These are phyloP conservation scores for Phtheirospermum japonicum DNA, from an alignment of 257 asterid genomes.

Conservation along the genomic window DNA sequence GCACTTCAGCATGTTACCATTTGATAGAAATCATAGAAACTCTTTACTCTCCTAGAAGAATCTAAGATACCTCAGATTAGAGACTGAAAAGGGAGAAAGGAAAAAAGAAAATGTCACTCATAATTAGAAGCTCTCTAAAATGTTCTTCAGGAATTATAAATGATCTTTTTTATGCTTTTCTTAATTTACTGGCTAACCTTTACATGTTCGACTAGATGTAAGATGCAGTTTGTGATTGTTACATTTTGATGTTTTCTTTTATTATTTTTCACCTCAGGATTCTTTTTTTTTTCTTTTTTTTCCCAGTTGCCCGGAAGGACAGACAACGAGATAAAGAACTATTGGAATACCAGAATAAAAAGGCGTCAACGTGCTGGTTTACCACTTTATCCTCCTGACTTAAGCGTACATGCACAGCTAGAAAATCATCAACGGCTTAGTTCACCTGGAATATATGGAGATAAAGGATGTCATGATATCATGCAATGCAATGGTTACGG, in stretches of 20 bases:
- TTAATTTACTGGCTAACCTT: conserved; percentile 6
- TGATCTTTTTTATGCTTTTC: conserved; percentile 13
- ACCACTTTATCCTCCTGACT: conserved; percentile 61
- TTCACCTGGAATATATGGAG: conserved; percentile 42
- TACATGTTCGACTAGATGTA: conserved; percentile 14
- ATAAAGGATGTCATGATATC: conserved; percentile 38
- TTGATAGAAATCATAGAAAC: neutral
- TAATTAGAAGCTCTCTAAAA: conserved; percentile 8
- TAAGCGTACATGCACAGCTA: conserved; percentile 35
- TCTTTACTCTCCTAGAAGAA: conserved; percentile 10
- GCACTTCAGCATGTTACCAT: neutral
- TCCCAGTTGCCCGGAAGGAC: conserved; percentile 70
- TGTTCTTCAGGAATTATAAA: conserved; percentile 16
- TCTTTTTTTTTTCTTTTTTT: neutral
- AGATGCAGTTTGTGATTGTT: conserved; percentile 5
- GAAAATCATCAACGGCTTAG: conserved; percentile 38
- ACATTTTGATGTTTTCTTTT: neutral
- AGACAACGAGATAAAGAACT: conserved; percentile 70
- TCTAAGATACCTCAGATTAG: neutral
- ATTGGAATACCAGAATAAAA: conserved; percentile 66
- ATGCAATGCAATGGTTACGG: conserved; percentile 39
- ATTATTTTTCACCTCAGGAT: conserved; percentile 5
- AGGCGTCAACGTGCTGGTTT: conserved; percentile 69
- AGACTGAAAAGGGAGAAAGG: neutral
- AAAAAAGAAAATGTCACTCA: neutral